Evolutionary conservation across 257 asterid species (phyloP), one percentile per base, ranked within the genome.

Genomic region (Plantago elongata): DNA sequence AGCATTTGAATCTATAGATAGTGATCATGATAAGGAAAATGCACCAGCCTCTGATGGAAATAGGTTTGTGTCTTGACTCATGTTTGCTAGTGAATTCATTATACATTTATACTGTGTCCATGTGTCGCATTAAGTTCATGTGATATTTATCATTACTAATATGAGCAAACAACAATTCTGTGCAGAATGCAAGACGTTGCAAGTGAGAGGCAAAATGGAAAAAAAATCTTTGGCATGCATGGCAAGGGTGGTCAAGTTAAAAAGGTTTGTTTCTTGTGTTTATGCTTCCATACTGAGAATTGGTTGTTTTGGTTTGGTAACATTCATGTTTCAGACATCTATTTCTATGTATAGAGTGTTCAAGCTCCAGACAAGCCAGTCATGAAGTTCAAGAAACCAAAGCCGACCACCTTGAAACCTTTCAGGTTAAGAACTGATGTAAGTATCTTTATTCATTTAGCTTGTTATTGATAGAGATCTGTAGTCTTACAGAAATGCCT

Each of bases 401-500:
- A 83, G 84, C 82, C 83, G 43, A 89, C 99, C 60, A 83, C 84
- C 48, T 97, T 97, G 4, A 93, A 87, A 66, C 99, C 99, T 51
- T 93, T 93, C 76, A 85, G 93, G 78, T 89, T 93, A 64, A 81
- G 97, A 85, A 93, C 99, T 65, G 95, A 85, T 66, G 99, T 89
- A 78, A 88, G 92, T 63, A 64, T 64, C 65, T 45, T 49, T 64
- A 22, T 48, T 30, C 40, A 13, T 5, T 6, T 29, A 51, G 17
- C n/a, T 51, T 8, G n/a, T 29, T 45, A 64, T 65, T 51, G 44
- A 47, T 17, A 59, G 13, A 50, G 29, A 13, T 45, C 15, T 60
- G 8, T 44, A 27, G 50, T 54, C 57, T 51, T 17, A 22, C 42
- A 9, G 34, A 48, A 63, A 58, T 49, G 58, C 50, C 71, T 67